Conservation (phyloP, 2,329 filamentous ascomycete species). For the Fusarium sacchari region DNA sequence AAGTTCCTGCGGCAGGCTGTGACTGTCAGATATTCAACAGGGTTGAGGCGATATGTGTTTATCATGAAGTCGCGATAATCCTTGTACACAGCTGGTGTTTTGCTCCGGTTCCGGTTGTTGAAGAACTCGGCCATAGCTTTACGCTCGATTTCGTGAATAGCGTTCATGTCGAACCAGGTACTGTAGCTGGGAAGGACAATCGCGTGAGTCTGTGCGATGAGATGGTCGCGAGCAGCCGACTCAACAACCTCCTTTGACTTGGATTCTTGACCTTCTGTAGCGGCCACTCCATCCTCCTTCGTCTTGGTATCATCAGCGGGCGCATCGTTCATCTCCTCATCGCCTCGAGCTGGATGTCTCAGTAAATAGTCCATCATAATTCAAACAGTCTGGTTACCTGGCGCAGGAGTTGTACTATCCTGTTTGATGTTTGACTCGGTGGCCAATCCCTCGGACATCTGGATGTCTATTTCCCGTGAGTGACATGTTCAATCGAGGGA, state of each 20-base stretch:
- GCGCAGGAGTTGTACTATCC: constrained; percentile 68
- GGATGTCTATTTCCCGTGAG: constrained; percentile 62
- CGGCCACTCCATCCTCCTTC: constrained; percentile 58
- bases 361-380: constrained; percentile 64
- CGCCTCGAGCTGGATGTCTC: constrained; percentile 71
- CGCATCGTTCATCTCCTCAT: constrained; percentile 83
- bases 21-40: constrained; percentile 94
- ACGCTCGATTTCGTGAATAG: constrained; percentile 88
- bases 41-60: constrained; percentile 97
- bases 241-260: constrained; percentile 86
- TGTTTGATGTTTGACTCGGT: constrained; percentile 66
- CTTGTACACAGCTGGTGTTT: constrained; percentile 96
- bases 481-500: not conserved
- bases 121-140: constrained; percentile 98
- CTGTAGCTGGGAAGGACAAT: constrained; percentile 98
- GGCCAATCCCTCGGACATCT: constrained; percentile 66
- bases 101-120: constrained; percentile 97
- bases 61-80: constrained; percentile 99
- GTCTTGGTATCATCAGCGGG: constrained; percentile 62
- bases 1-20: constrained; percentile 95
- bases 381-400: constrained; percentile 67
- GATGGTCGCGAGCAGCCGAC: constrained; percentile 87
- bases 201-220: constrained; percentile 92
- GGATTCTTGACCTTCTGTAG: constrained; percentile 63
- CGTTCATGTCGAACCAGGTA: constrained; percentile 98